These are phyloP conservation scores for Actinomucor elegans DNA, from an alignment of 371 early-diverging fungal genomes.

Conservation along the genomic window DNA sequence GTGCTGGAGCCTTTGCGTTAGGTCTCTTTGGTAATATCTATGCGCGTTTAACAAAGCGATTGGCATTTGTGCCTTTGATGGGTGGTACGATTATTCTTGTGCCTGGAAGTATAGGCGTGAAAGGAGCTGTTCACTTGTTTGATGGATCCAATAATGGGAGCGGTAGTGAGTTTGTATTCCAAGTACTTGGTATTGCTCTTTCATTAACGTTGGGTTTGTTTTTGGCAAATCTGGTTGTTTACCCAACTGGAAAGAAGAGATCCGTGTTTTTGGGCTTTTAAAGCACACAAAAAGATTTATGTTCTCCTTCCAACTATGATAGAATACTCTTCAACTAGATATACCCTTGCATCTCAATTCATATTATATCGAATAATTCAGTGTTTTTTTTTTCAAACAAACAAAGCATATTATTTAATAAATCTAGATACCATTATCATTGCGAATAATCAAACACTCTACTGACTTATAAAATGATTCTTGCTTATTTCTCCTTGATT, in stretches of 20 bases:
- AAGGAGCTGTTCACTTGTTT: slow-evolving; percentile 34
- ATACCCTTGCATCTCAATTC: background rate
- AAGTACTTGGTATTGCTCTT: slow-evolving; percentile 35
- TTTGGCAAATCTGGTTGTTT: slow-evolving; percentile 35
- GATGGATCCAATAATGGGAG: slow-evolving; percentile 27
- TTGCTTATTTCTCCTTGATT: too few species aligned
- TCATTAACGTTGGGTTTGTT: slow-evolving; percentile 41
- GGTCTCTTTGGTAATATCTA: slow-evolving; percentile 37
- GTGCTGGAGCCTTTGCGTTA: slow-evolving; percentile 38
- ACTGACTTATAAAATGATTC: too few species aligned
- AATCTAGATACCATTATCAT: too few species aligned
- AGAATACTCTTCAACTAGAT: slow-evolving; percentile 3
- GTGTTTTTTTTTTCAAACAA: too few species aligned
- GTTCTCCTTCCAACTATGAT: too few species aligned
- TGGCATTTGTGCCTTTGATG: slow-evolving; percentile 39
- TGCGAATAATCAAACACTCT: too few species aligned
- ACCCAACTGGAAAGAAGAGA: slow-evolving; percentile 37
- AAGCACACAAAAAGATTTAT: background rate
- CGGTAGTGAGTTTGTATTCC: slow-evolving; percentile 30
- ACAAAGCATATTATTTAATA: too few species aligned
- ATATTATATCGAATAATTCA: too few species aligned
- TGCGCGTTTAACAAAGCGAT: slow-evolving; percentile 23
- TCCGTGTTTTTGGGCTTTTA: slow-evolving; percentile 35
- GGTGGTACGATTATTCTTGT: slow-evolving; percentile 40
- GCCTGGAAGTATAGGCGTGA: slow-evolving; percentile 42